Base-by-base conservation (phyloP, 768 basidiomycete species). In the Tulasnella sp. region DNA sequence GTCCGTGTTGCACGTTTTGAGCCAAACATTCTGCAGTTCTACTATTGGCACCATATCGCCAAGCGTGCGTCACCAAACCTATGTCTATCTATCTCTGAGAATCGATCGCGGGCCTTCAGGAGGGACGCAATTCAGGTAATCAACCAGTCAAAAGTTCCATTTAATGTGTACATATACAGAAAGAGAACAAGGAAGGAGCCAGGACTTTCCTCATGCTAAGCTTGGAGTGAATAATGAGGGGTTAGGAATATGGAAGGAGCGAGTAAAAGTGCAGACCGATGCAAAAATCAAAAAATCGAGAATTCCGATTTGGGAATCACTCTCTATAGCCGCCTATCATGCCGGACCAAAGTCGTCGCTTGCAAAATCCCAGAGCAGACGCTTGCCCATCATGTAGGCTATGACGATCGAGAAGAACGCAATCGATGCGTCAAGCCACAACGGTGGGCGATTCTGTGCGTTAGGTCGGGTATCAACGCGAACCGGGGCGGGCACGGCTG, bases 381-480 rank as follows among this genome's bases (percentile, higher is more conserved):
- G 42, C 71, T 72, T 79, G 34, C 78, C 78, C 38, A 68, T 68
- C 39, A 79, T 52, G 18, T 44, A 71, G 4, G 52, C 71, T 4
- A 79, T 52, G 10, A 79, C 21, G 42, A 79, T 36, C 24, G 78
- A 71, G 52, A 79, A 79, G 71, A 79, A 79, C 4, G 71, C 78
- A 27, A 79, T 79, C 9, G 78, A 42, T 42, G 38, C 71, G 34
- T 79, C 78, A 12, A 79, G 52, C 68, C 68, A 74, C 12, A 79
- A n/a, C 42, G 78, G 78, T 72, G 78, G 72, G 4, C 71, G 40
- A 24, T 40, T 71, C 39, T 12, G 39, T 18, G 48, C 52, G 18
- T 18, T 38, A 19, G 16, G 31, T 38, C 5, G 52, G 19, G 58
- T 38, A 14, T 39, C 52, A 24, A 77, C 76, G 18, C 36, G 76